phyloP scores from a whole-genome alignment of 2,329 filamentous ascomycete genomes.

The Talaromyces rugulosus region DNA sequence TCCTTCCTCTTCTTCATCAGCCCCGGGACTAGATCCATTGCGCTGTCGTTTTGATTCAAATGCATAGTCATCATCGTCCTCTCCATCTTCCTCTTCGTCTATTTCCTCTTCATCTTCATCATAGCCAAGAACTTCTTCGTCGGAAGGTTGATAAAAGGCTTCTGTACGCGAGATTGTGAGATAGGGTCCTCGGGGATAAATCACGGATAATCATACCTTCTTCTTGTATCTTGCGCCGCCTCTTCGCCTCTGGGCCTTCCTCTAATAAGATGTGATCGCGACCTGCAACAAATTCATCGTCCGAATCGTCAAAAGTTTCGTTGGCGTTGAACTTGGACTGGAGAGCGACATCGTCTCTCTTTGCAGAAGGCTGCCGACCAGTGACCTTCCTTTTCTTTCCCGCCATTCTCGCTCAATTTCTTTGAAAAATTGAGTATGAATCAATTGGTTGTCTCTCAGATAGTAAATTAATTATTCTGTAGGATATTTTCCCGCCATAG shows the following conservation, averaged over 20 bases:
- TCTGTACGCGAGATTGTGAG: constrained; percentile 36
- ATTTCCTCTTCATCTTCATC: constrained; percentile 46
- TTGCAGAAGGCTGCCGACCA: constrained; percentile 36
- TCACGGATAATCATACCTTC: constrained; percentile 46
- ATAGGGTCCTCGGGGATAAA: constrained; percentile 7
- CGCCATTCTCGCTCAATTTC: constrained; percentile 5
- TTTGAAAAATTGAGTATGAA: constrained; percentile 31
- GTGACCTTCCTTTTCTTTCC: constrained; percentile 66
- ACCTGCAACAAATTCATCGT: constrained; percentile 88
- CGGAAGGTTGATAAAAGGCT: constrained; percentile 53
- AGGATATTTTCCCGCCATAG: constrained; percentile 1
- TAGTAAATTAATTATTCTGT: background rate
- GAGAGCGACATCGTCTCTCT: constrained; percentile 25
- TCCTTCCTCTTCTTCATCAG: constrained; percentile 52
- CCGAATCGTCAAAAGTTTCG: constrained; percentile 85
- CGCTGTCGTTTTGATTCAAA: constrained; percentile 22
- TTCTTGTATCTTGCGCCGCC: constrained; percentile 65
- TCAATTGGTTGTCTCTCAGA: background rate
- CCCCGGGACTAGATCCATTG: constrained; percentile 21
- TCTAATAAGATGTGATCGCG: constrained; percentile 83
- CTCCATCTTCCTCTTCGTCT: constrained; percentile 37
- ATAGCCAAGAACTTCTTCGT: constrained; percentile 60
- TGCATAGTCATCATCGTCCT: constrained; percentile 37
- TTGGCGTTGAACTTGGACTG: constrained; percentile 35
- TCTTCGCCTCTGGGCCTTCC: constrained; percentile 73